These are phyloP conservation scores for Podospora australis DNA, from an alignment of 495 filamentous ascomycete genomes.

Conservation along the genomic window DNA sequence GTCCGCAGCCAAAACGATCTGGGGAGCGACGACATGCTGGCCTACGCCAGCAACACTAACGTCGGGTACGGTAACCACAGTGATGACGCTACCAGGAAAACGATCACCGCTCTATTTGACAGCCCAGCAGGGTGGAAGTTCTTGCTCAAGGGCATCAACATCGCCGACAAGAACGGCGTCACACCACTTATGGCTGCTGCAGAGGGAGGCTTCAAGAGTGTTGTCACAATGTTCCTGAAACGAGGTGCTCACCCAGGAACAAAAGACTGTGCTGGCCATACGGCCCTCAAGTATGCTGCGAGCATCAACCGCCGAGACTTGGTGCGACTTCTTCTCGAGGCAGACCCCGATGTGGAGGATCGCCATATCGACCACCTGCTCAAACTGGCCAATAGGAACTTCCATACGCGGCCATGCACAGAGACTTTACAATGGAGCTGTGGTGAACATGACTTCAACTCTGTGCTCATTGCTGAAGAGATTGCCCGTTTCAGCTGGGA, in stretches of 20 bases:
- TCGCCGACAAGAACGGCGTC: slow-evolving; percentile 9
- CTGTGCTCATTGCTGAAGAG: slow-evolving; percentile 12
- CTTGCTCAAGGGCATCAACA: background rate
- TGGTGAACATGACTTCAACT: too few relatives aligned
- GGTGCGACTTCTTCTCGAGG: slow-evolving; percentile 13
- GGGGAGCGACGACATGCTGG: background rate
- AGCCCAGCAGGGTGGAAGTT: background rate
- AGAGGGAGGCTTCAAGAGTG: slow-evolving; percentile 6
- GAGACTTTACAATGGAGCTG: background rate
- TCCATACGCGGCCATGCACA: background rate
- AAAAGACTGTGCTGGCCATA: slow-evolving; percentile 10
- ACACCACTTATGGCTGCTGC: slow-evolving; percentile 21
- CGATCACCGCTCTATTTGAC: slow-evolving; percentile 10
- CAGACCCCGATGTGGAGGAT: slow-evolving; percentile 4
- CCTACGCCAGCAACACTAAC: background rate
- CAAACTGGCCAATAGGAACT: slow-evolving; percentile 14
- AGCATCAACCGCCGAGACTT: background rate
- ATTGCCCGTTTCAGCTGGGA: slow-evolving; percentile 11
- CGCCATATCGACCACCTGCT: slow-evolving; percentile 9
- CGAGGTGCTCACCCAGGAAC: slow-evolving; percentile 5
- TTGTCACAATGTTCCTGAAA: slow-evolving; percentile 5
- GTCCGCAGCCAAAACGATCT: slow-evolving; percentile 4
- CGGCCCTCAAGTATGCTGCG: slow-evolving; percentile 18
- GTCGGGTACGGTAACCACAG: background rate
- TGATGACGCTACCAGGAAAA: slow-evolving; percentile 7